Base-by-base conservation (phyloP, 163 green algal genomes). In the Scenedesmus sp. region DNA sequence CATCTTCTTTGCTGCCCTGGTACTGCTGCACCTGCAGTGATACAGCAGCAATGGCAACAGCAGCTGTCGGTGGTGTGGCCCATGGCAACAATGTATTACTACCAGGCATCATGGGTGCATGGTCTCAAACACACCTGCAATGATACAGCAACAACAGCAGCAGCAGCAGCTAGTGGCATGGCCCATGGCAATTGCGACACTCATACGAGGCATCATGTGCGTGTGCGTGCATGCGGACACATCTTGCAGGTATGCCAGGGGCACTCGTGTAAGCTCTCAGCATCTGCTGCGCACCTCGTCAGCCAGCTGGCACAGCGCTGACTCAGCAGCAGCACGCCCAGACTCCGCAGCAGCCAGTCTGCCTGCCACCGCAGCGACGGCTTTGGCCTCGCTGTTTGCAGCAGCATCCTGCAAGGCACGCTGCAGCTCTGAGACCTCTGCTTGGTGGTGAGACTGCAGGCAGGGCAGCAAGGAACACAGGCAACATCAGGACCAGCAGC, bases 301-400 rank as follows among this genome's bases (percentile, higher is more conserved):
- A 55, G 57, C 67, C 62, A 91, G 57, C 85, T 88, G n/a, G 52
- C 76, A 84, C 74, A 86, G 52, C 0, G 82, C 89, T 12, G 66
- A 59, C 26, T 86, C 90, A 26, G 82, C 82, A 82, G 83, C 89
- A 34, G 73, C 64, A 7, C 56, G 18, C 0, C 82, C 90, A 5
- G 15, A 18, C 57, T 85, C 90, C n/a, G 84, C 83, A 20, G 67
- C 83, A 34, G 57, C 70, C 34, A 87, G 90, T 34, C 62, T 46
- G 23, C 74, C n/a, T 83, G 74, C 67, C 26, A 88, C 67, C 62
- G 73, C 74, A 56, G 70, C 84, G 56, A 46, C 18, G 8, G 89
- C 89, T 54, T 76, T 55, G 23, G 60, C 81, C 7, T 82, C 52
- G n/a, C 82, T 73, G 81, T 46, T 73, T 2, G 59, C 77, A 23